A percentile compares a stretch with the other conserved stretches of the same genome.
Conservation (phyloP, 495 filamentous ascomycete genomes). For the Lindgomyces ingoldianus region DNA sequence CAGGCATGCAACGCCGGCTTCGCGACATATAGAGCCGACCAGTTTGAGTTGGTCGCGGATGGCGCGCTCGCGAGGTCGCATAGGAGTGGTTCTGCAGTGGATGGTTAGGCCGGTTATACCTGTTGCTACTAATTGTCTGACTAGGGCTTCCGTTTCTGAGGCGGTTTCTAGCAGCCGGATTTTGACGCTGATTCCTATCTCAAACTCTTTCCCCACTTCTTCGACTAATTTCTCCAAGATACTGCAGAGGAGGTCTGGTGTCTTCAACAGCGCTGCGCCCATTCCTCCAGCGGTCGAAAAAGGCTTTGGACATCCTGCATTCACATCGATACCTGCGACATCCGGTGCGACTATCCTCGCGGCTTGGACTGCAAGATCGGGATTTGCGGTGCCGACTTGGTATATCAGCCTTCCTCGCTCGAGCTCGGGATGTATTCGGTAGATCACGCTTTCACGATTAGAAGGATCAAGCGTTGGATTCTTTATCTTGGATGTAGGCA, state of each 20-base stretch:
- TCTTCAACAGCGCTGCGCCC: constrained; percentile 85
- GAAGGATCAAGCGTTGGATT: constrained; percentile 45
- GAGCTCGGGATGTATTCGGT: constrained; percentile 72
- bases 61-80: constrained; percentile 86
- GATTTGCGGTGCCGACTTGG: constrained; percentile 84
- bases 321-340: constrained; percentile 93
- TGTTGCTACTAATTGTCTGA: constrained; percentile 71
- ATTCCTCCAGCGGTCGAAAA: constrained; percentile 90
- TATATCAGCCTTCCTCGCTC: constrained; percentile 78
- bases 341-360: constrained; percentile 79
- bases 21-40: constrained; percentile 72
- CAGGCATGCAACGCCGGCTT: constrained; percentile 81
- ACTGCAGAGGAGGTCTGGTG: constrained; percentile 75
- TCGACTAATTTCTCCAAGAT: constrained; percentile 81
- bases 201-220: constrained; percentile 70
- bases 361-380: constrained; percentile 77
- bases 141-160: constrained; percentile 69
- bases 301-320: constrained; percentile 95
- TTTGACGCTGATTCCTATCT: constrained; percentile 93
- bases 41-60: constrained; percentile 82
- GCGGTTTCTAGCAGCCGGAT: constrained; percentile 82
- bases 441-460: constrained; percentile 72
- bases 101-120: constrained; percentile 91
- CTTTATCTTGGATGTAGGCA: constrained; percentile 69
- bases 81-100: constrained; percentile 93